Evolutionary conservation across 2,329 filamentous ascomycete genomes (phyloP).

Genomic region (Colletotrichum acutatum): DNA sequence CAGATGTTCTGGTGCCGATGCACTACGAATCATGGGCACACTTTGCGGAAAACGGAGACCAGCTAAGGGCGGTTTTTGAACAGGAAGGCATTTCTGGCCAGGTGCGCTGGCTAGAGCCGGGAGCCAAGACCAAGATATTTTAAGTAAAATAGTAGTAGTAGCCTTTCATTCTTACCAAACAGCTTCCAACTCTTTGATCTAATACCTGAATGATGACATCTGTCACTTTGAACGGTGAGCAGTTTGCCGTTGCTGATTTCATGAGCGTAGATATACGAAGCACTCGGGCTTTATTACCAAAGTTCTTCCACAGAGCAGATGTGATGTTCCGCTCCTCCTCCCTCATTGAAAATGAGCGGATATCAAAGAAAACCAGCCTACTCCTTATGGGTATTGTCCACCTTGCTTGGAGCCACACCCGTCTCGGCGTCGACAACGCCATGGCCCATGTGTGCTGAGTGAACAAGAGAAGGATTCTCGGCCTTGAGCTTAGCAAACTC

Average conservation of each 20-base stretch:
- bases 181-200: not conserved
- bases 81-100: constrained; percentile 47
- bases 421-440: constrained; percentile 38
- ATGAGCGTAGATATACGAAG: no score
- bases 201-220: no score
- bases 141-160: not conserved
- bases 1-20: constrained; percentile 57
- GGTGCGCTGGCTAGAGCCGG: constrained; percentile 48
- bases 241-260: no score
- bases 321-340: no score
- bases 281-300: no score
- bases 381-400: not conserved
- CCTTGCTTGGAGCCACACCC: constrained; percentile 16
- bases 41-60: constrained; percentile 49
- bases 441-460: constrained; percentile 45
- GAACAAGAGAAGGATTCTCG: constrained; percentile 53
- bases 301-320: no score
- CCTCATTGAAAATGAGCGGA: no score
- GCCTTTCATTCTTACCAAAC: not conserved
- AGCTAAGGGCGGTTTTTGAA: constrained; percentile 45
- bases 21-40: constrained; percentile 58
- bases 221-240: no score
- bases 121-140: constrained; percentile 9
- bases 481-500: constrained; percentile 71
- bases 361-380: not conserved